These are phyloP conservation scores for Phallus indusiatus DNA, from an alignment of 768 basidiomycete species.

Conservation along the genomic window DNA sequence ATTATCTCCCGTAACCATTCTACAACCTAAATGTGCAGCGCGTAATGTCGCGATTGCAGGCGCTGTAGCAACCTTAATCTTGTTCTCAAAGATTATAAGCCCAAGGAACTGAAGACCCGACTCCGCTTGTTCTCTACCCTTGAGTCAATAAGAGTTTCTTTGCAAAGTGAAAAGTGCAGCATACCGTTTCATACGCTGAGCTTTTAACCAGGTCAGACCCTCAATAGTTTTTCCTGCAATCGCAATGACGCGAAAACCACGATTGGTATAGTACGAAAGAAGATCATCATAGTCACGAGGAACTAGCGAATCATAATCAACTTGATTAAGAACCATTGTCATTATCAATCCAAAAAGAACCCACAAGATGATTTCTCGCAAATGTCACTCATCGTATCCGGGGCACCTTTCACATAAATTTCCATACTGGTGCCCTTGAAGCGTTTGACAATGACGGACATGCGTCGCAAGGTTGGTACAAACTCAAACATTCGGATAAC, in stretches of 20 bases:
- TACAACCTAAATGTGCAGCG: constrained; percentile 81
- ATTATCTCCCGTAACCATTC: constrained; percentile 99
- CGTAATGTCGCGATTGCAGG: constrained; percentile 86
- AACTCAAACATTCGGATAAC: constrained; percentile 97
- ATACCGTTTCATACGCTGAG: constrained; percentile 90
- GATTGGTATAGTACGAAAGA: constrained; percentile 91
- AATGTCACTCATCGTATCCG: constrained; percentile 94
- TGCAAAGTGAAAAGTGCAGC: constrained; percentile 13
- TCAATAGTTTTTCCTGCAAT: constrained; percentile 95
- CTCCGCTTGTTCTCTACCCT: constrained; percentile 83
- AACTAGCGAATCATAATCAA: constrained; percentile 39
- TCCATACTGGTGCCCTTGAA: constrained; percentile 95
- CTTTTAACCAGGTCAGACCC: constrained; percentile 91
- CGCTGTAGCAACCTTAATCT: constrained; percentile 85
- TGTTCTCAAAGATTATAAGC: constrained; percentile 96
- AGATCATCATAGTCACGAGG: constrained; percentile 95
- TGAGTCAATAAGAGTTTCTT: background rate
- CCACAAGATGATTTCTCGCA: constrained; percentile 87
- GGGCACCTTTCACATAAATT: constrained; percentile 97
- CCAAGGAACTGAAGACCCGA: constrained; percentile 85
- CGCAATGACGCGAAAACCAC: constrained; percentile 96
- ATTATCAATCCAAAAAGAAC: constrained; percentile 22
- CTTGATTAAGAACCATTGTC: background rate
- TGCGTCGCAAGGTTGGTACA: constrained; percentile 82
- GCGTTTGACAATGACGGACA: constrained; percentile 97